Base-by-base conservation (phyloP, 2,329 filamentous ascomycete species). In the Calonectria crousiana region DNA sequence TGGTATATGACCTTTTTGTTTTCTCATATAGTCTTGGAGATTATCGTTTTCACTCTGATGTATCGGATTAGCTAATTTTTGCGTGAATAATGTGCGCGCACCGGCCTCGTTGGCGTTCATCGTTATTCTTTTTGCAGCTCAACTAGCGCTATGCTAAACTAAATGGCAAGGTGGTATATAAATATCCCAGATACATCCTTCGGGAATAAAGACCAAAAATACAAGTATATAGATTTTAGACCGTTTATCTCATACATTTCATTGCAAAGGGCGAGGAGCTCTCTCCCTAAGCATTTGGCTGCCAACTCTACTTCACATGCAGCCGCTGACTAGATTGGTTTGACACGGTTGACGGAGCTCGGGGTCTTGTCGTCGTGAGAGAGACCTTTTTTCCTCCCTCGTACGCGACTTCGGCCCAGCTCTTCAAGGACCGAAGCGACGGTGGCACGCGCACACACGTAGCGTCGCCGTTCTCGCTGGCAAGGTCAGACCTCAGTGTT, bases 361-460 rank as follows among this genome's bases (percentile, higher is more conserved):
- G 74, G n/a, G 78, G 76, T 69, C 77, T 72, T 52, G 65, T 53
- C 73, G 73, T 64, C 11, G 73, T 73, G 26, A 51, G 60, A 10
- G 76, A 18, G 0, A 62, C 70, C 47, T 32, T 75, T 38, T 28
- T 75, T 69, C 78, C 78, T 3, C 80, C 79, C n/a, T 79, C 74
- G 18, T 78, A 80, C 16, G 83, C 85, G 6, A 87, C 84, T 73
- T 86, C 85, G 13, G 85, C 85, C 85, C 85, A 87, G 69, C 85
- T 87, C 79, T 82, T 83, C 52, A 80, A 77, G 14, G 83, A 78
- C 28, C 83, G 84, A 36, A 86, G 71, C 5, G 84, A 78, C 14
- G 85, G 84, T 8, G 85, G 84, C 14, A 26, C 23, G 6, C 56
- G 56, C 8, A 84, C 76, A 34, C 71, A 72, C 41, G 72, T 77